phyloP scores from a whole-genome alignment of 495 filamentous ascomycete genomes.

The Evernia prunastri region DNA sequence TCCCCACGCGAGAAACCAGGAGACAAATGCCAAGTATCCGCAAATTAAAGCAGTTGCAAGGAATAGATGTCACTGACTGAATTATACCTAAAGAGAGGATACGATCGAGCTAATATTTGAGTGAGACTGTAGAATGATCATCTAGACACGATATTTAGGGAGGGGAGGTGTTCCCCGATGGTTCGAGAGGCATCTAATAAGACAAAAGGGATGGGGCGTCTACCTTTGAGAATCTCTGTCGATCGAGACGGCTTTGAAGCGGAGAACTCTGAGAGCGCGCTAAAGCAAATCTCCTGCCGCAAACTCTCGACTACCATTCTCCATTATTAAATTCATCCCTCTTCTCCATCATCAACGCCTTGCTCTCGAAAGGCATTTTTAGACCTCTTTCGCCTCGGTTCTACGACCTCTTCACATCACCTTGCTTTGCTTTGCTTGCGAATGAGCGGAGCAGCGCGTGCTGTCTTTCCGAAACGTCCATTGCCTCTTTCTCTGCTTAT shows the following conservation, averaged over 20 bases:
- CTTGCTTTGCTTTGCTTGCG: constrained; percentile 5
- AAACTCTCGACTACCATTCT: constrained; percentile 14
- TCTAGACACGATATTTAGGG: too few relatives aligned
- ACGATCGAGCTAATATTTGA: background rate
- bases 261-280: constrained; percentile 4
- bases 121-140: too few relatives aligned
- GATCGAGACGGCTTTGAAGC: constrained; percentile 1
- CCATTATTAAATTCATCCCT: constrained; percentile 10
- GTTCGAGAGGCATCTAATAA: background rate
- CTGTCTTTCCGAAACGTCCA: background rate
- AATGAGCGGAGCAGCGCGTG: constrained; percentile 6
- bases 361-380: background rate
- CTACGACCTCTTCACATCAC: background rate
- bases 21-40: background rate
- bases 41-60: background rate
- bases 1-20: background rate
- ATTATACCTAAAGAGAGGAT: background rate
- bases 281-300: constrained; percentile 17
- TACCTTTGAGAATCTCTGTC: background rate
- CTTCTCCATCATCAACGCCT: constrained; percentile 8
- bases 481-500: constrained; percentile 16
- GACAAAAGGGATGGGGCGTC: background rate
- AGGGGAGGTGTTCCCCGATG: too few relatives aligned
- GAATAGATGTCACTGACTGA: background rate
- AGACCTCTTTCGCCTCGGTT: constrained; percentile 5